phyloP scores from a whole-genome alignment of 257 asterid genomes.

The Ophiorrhiza pumila region DNA sequence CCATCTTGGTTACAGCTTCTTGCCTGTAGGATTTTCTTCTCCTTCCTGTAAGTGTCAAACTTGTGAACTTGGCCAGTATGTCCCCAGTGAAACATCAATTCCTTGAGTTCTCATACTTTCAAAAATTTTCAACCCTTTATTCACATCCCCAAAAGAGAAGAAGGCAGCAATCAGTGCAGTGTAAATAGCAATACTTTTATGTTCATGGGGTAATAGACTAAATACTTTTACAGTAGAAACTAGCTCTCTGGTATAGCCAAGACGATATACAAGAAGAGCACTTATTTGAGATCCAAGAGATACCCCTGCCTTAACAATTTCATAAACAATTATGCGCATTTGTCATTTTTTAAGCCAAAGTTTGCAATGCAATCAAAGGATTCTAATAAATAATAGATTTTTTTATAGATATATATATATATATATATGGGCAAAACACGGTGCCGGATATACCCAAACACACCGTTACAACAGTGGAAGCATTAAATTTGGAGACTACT shows the following conservation, averaged over 20 bases:
- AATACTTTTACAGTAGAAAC: constrained; percentile 56
- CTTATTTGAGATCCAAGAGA: constrained; percentile 63
- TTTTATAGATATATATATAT: no score
- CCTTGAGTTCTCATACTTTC: constrained; percentile 49
- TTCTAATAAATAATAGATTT: no score
- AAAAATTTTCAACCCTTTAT: constrained; percentile 54
- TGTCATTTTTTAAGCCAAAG: no score
- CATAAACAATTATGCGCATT: constrained; percentile 52
- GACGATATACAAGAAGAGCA: constrained; percentile 54
- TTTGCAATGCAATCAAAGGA: no score
- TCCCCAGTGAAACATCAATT: constrained; percentile 44
- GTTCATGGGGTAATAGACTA: constrained; percentile 44
- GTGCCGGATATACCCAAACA: no score
- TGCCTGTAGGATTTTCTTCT: constrained; percentile 41
- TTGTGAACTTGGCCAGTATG: constrained; percentile 48
- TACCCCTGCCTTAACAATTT: constrained; percentile 47
- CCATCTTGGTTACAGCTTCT: constrained; percentile 22
- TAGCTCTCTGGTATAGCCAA: constrained; percentile 51
- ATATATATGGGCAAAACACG: no score
- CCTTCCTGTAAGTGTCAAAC: constrained; percentile 45
- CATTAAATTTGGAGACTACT: no score
- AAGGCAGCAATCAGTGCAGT: constrained; percentile 62
- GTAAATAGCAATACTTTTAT: constrained; percentile 56
- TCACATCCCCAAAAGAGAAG: constrained; percentile 49
- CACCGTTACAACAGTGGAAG: no score